Conservation (phyloP, 2,329 filamentous ascomycete genomes). For the Phialophora tarda region DNA sequence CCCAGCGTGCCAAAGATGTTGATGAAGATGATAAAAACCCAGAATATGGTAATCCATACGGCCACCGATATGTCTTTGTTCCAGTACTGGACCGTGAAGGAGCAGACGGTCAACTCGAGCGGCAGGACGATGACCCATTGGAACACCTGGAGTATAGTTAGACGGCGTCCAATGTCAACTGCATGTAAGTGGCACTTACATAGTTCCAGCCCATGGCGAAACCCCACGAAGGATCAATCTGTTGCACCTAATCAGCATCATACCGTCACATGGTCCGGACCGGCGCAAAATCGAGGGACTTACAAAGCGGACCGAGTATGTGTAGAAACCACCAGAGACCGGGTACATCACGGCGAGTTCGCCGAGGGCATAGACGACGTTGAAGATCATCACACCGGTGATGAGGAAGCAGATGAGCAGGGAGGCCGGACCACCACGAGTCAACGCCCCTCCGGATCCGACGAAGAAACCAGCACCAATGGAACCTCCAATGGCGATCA, state of each 20-base stretch:
- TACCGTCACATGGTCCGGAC: background rate
- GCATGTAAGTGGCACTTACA: slow-evolving; percentile 31
- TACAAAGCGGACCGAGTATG: slow-evolving; percentile 88
- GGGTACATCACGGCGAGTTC: slow-evolving; percentile 91
- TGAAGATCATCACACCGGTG: slow-evolving; percentile 86
- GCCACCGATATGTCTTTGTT: slow-evolving; percentile 44
- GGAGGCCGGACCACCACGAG: slow-evolving; percentile 73
- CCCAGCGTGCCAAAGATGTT: slow-evolving; percentile 83
- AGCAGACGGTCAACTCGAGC: slow-evolving; percentile 80
- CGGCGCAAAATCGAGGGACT: slow-evolving; percentile 52
- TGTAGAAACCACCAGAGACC: slow-evolving; percentile 87
- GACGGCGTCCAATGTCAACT: background rate
- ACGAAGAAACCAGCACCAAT: slow-evolving; percentile 82
- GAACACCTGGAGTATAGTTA: slow-evolving; percentile 10
- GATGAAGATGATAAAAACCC: slow-evolving; percentile 72
- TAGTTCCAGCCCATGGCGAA: slow-evolving; percentile 63
- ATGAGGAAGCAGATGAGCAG: slow-evolving; percentile 77
- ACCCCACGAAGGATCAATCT: slow-evolving; percentile 71
- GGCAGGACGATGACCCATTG: slow-evolving; percentile 72
- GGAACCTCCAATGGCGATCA: slow-evolving; percentile 64
- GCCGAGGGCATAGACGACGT: slow-evolving; percentile 86
- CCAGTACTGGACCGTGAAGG: slow-evolving; percentile 80
- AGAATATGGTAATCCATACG: slow-evolving; percentile 73
- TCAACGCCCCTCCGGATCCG: slow-evolving; percentile 74
- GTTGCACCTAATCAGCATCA: background rate